Percentiles rank a stretch among this genome's conserved stretches.
Evolutionary conservation across 2,329 filamentous ascomycete species (phyloP).

Genomic region (Davidsoniella neocaledoniae): DNA sequence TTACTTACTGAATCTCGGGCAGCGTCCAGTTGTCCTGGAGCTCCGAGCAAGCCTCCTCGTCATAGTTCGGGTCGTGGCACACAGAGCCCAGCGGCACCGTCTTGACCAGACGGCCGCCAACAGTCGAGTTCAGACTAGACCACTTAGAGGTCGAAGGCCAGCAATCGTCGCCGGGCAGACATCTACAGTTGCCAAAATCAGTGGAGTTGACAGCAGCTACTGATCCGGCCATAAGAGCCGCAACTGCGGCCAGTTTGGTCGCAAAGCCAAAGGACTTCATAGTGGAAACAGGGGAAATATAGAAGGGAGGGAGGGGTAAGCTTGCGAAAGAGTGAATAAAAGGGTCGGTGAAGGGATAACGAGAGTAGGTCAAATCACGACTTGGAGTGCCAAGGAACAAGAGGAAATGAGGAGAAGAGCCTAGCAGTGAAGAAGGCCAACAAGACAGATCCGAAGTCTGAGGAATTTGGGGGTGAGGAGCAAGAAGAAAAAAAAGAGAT

Average conservation of each 20-base stretch:
- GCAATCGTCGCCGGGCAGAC: conserved; percentile 32
- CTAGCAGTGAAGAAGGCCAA: background rate
- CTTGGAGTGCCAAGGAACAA: background rate
- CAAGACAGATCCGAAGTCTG: background rate
- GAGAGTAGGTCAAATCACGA: background rate
- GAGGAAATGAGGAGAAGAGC: background rate
- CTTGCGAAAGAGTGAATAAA: background rate
- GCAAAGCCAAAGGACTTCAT: background rate
- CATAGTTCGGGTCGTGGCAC: conserved; percentile 33
- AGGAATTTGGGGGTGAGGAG: background rate
- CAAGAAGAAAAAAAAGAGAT: background rate
- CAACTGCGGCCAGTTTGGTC: background rate
- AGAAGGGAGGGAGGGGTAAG: background rate
- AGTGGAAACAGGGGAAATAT: background rate
- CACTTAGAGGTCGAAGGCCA: conserved; percentile 35
- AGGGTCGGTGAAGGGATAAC: background rate
- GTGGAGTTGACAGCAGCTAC: background rate
- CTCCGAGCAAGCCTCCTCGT: conserved; percentile 25
- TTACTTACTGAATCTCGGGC: conserved; percentile 22
- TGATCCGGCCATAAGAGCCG: too few species aligned
- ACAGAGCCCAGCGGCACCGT: conserved; percentile 34
- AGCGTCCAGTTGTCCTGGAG: conserved; percentile 22
- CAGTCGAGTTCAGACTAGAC: conserved; percentile 32
- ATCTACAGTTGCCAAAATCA: conserved; percentile 21
- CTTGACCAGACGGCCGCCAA: conserved; percentile 32